Base-by-base conservation (phyloP, 2,329 filamentous ascomycete species). In the Teratosphaeria viscida region DNA sequence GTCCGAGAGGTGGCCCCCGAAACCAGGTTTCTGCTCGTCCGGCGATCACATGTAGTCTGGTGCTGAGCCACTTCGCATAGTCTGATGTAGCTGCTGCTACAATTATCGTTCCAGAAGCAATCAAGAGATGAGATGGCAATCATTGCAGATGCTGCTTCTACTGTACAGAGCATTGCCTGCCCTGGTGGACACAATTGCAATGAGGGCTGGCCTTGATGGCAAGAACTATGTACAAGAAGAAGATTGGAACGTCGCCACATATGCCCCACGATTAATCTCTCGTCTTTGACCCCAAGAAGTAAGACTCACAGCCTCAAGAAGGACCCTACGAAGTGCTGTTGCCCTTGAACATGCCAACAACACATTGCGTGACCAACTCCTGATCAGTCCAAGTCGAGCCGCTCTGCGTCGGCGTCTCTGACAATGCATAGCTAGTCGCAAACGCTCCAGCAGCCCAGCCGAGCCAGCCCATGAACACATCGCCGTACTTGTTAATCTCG, bases 401-500 rank as follows among this genome's bases (percentile, higher is more conserved):
- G 23, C 58, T 63, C 35, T 54, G 16, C 11, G 62, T 61, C 8
- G 70, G 70, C 6, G 67, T 70, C 64, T 69, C 66, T 7, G 65
- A 57, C n/a, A 72, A 60, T 32, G 60, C 65, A 59, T 72, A 72
- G 37, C 56, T 62, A 3, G 64, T 52, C 47, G 62, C 67, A 55
- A 72, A 72, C 55, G 58, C 64, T 19, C 70, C 70, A n/a, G 70
- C 70, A 29, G 67, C 65, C 70, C 70, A 72, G 12, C 68, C 68
- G 3, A 64, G 65, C 68, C 69, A 72, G 19, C 70, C 70, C 12
- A 72, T 63, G 60, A 64, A 71, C 29, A 72, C 70, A 60, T 72
- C 69, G 23, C 59, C 62, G 56, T 68, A 65, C 57, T 63, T 60
- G 57, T 70, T 70, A 53, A 69, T 14, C 23, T 71, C 61, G 39